phyloP scores from a whole-genome alignment of 306 rosid species.

The Boehmeria nivea region DNA sequence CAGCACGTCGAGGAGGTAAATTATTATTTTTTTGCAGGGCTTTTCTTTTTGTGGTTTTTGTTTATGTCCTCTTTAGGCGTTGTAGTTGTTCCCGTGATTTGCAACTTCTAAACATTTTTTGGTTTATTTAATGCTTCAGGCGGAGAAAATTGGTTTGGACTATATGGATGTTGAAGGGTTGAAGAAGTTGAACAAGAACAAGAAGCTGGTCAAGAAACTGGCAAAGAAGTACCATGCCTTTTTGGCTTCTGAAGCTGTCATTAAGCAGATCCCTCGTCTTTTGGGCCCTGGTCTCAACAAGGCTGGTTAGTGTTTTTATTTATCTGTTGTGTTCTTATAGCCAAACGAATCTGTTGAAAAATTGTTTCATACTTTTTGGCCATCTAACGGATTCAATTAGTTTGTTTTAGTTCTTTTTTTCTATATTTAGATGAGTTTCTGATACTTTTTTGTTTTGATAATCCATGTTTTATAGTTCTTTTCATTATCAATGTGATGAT shows the following conservation, averaged over 20 bases:
- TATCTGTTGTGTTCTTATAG: background rate
- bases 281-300: constrained; percentile 91
- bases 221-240: constrained; percentile 85
- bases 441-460: too few species aligned
- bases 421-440: too few species aligned
- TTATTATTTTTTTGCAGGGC: background rate
- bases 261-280: constrained; percentile 87
- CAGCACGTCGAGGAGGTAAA: constrained; percentile 86
- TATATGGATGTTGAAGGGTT: constrained; percentile 75
- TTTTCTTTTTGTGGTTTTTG: background rate
- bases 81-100: background rate
- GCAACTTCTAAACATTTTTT: background rate
- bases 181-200: constrained; percentile 82
- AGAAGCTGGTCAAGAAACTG: constrained; percentile 68
- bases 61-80: background rate
- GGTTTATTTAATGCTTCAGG: constrained; percentile 32
- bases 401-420: background rate
- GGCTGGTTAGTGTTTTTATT: constrained; percentile 53
- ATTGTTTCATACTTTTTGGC: too few species aligned
- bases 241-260: constrained; percentile 84
- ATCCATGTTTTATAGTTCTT: too few species aligned
- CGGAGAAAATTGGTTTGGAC: constrained; percentile 69
- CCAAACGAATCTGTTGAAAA: background rate
- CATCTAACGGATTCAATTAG: background rate
- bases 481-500: background rate